A percentile compares a stretch with the other conserved stretches of the same genome.
These are phyloP conservation scores for Mercurialis annua DNA, from an alignment of 345 rosid genomes.

Conservation along the genomic window DNA sequence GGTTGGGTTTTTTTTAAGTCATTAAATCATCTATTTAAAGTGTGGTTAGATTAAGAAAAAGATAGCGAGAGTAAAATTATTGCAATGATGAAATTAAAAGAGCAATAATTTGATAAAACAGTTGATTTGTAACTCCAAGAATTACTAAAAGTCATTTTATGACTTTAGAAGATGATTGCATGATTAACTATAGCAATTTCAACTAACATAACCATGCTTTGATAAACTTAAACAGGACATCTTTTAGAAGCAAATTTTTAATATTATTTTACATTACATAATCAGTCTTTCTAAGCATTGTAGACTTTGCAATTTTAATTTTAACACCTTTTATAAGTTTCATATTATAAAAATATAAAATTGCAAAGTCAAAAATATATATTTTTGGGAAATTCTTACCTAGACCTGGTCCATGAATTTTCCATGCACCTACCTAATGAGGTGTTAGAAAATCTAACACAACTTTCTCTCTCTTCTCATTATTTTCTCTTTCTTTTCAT, in stretches of 20 bases:
- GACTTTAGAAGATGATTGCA: constrained; percentile 9
- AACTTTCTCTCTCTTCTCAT: too few relatives aligned
- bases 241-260: too few relatives aligned
- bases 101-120: constrained; percentile 19
- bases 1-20: too few relatives aligned
- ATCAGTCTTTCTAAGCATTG: not conserved
- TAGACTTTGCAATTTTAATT: not conserved
- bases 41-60: constrained; percentile 7
- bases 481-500: too few relatives aligned
- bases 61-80: not conserved
- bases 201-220: not conserved
- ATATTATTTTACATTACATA: not conserved
- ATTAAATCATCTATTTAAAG: too few relatives aligned
- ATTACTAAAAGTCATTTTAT: not conserved
- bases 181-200: not conserved
- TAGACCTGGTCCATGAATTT: too few relatives aligned
- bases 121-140: constrained; percentile 16
- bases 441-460: too few relatives aligned
- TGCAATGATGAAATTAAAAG: not conserved
- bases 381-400: too few relatives aligned
- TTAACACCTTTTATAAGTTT: too few relatives aligned
- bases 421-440: too few relatives aligned
- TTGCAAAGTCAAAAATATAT: too few relatives aligned
- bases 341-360: too few relatives aligned
- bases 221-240: constrained; percentile 11